Base-by-base conservation (phyloP, 768 basidiomycete species). In the Podaxis rugospora region DNA sequence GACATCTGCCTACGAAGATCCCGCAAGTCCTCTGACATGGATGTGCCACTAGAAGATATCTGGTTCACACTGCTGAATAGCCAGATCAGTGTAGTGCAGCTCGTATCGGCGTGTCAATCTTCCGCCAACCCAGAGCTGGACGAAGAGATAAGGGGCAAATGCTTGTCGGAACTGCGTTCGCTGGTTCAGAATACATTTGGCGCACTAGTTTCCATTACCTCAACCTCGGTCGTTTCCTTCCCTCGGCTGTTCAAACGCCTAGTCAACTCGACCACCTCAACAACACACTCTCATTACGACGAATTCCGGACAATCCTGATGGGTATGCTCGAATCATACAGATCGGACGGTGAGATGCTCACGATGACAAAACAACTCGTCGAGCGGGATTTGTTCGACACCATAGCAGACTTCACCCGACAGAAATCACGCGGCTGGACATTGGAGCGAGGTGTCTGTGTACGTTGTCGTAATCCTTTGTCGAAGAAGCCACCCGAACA, bases 321-420 rank as follows among this genome's bases (percentile, higher is more conserved):
- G 0, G 90, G 93, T n/a, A 99, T 98, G 93, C 74, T 98, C 66
- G 94, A 96, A 68, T 90, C 93, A 1, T 98, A 98, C 75, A 86
- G 89, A 40, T 86, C 90, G 3, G 95, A 99, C 64, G 92, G 91
- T 27, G 95, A 98, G 65, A 85, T 95, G 80, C 77, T 98, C 25
- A 74, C 80, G 46, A 94, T 96, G 66, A 90, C 93, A 23, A 92
- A 89, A 64, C 85, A 86, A 62, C 75, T 98, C 49, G 77, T 95
- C 46, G 83, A 90, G 63, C 82, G 89, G 35, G 96, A 98, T 71
- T 74, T 96, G 51, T 95, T 92, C 65, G 84, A 87, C 58, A 82
- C 82, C 0, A 76, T 95, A 50, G 84, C 87, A 39, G 77, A 85
- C 59, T 74, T 86, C 42, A 76, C 80, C 10, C 78, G 74, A 47